Percentiles rank a stretch among this genome's conserved stretches.
These are phyloP conservation scores for Pontederia crassipes DNA, from an alignment of 176 grass and related monocot genomes.

Conservation along the genomic window DNA sequence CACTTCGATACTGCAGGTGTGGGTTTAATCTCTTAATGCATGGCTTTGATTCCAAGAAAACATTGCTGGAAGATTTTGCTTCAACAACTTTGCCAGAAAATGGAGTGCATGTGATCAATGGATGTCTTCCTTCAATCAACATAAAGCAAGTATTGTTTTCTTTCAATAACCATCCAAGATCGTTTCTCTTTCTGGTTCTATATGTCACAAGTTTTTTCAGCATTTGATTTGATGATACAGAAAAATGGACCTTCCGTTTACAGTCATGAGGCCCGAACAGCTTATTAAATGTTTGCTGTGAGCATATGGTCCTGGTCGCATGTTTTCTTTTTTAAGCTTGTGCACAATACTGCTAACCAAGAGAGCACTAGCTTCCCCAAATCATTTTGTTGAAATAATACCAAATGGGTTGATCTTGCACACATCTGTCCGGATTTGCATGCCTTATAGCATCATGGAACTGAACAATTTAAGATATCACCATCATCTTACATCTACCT, in stretches of 20 bases:
- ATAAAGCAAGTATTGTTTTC: conserved; percentile 58
- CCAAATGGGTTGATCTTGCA: too few relatives aligned
- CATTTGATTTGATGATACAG: background rate
- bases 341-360: too few relatives aligned
- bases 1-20: conserved; percentile 26
- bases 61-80: conserved; percentile 76
- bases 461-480: too few relatives aligned
- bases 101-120: conserved; percentile 75
- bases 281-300: too few relatives aligned
- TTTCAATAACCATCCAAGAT: background rate
- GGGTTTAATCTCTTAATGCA: conserved; percentile 82
- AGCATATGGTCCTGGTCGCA: too few relatives aligned
- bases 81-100: conserved; percentile 55
- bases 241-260: background rate
- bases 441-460: too few relatives aligned
- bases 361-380: too few relatives aligned
- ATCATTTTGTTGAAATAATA: too few relatives aligned
- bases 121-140: conserved; percentile 71
- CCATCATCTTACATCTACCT: too few relatives aligned
- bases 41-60: conserved; percentile 90
- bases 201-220: background rate
- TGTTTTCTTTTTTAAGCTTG: too few relatives aligned
- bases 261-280: background rate
- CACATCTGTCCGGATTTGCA: too few relatives aligned
- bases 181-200: background rate